A percentile compares a stretch with the other conserved stretches of the same genome.
These are phyloP conservation scores for Backusella mclennaniae DNA, from an alignment of 192 early-diverging fungal species.

Conservation along the genomic window DNA sequence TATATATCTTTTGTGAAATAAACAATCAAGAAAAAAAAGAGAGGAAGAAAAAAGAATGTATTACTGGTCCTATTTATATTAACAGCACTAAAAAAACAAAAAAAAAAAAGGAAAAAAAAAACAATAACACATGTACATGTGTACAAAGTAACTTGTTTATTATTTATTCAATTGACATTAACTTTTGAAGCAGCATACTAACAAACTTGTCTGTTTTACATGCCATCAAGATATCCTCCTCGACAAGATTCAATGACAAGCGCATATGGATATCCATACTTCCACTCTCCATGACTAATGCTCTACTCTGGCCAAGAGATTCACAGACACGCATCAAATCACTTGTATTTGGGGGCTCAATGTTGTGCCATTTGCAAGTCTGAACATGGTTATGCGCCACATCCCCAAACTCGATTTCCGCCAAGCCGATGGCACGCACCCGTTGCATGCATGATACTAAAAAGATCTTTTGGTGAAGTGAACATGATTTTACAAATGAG, in stretches of 20 bases:
- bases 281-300: slow-evolving; percentile 62
- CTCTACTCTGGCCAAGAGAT: slow-evolving; percentile 58
- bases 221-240: slow-evolving; percentile 80
- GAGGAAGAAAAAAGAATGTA: neutral
- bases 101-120: neutral
- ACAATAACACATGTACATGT: neutral
- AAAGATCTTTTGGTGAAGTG: slow-evolving; percentile 85
- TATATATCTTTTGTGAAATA: neutral
- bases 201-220: slow-evolving; percentile 63
- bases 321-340: slow-evolving; percentile 65
- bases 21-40: neutral
- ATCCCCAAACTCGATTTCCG: slow-evolving; percentile 74
- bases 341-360: slow-evolving; percentile 56
- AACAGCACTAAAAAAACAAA: neutral
- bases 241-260: slow-evolving; percentile 68
- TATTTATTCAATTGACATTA: neutral
- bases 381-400: slow-evolving; percentile 67
- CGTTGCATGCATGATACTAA: slow-evolving; percentile 66
- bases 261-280: slow-evolving; percentile 66
- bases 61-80: neutral
- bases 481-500: slow-evolving; percentile 67
- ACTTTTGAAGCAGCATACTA: slow-evolving; percentile 40
- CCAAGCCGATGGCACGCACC: slow-evolving; percentile 62
- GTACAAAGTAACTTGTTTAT: neutral
- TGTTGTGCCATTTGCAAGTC: slow-evolving; percentile 63